Percentiles rank a stretch among this genome's conserved stretches.
These are phyloP conservation scores for Magnaporthiopsis poae DNA, from an alignment of 2,329 filamentous ascomycete genomes.

Conservation along the genomic window DNA sequence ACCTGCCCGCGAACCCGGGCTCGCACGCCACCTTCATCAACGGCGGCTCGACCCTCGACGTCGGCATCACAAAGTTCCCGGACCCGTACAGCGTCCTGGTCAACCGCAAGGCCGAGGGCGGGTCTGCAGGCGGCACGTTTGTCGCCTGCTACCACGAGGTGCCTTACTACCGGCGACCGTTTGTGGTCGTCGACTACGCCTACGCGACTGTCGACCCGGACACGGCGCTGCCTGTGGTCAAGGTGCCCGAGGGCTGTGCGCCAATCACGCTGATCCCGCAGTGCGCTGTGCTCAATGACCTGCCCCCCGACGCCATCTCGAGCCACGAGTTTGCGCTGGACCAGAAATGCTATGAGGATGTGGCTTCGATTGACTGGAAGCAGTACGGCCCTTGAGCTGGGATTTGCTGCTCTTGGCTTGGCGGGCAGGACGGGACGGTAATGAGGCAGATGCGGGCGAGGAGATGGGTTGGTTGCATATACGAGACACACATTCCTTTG, in stretches of 20 bases:
- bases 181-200: constrained; percentile 30
- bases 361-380: constrained; percentile 13
- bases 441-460: not conserved
- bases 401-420: not conserved
- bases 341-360: constrained; percentile 32
- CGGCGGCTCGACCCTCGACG: constrained; percentile 26
- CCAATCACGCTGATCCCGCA: constrained; percentile 33
- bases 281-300: constrained; percentile 28
- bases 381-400: not conserved
- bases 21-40: constrained; percentile 24
- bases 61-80: constrained; percentile 25
- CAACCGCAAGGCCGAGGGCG: constrained; percentile 15
- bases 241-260: constrained; percentile 30
- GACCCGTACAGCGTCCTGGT: constrained; percentile 24
- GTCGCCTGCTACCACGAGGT: constrained; percentile 33
- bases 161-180: constrained; percentile 30
- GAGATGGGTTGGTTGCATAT: not conserved
- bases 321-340: constrained; percentile 30
- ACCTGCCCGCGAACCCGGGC: constrained; percentile 13
- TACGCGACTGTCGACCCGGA: constrained; percentile 16
- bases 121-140: constrained; percentile 20
- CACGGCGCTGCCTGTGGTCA: constrained; percentile 12
- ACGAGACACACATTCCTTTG: not conserved
- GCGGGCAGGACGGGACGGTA: too few species aligned
- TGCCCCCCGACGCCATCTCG: constrained; percentile 25